Conservation (phyloP, 331 rosid genomes). For the Malus hybrid region DNA sequence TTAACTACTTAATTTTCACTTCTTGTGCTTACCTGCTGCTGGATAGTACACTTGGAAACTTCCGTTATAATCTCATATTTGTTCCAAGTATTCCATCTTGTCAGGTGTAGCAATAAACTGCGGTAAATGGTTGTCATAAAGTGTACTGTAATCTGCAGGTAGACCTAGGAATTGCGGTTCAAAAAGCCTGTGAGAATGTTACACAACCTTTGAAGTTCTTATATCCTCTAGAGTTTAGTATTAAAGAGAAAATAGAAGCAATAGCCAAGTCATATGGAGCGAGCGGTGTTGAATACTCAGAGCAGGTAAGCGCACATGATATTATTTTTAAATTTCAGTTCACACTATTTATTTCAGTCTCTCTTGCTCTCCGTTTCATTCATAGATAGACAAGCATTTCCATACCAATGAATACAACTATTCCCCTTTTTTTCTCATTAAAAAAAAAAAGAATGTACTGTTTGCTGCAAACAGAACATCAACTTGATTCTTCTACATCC, state of each 20-base stretch:
- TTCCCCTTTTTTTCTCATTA: neutral
- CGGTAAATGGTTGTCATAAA: neutral
- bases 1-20: neutral
- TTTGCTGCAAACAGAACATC: neutral
- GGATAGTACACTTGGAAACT: neutral
- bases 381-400: neutral
- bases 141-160: conserved; percentile 49
- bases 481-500: neutral
- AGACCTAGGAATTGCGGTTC: conserved; percentile 87
- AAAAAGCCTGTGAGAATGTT: conserved; percentile 78
- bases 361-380: neutral
- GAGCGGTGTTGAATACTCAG: conserved; percentile 74
- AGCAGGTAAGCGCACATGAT: conserved; percentile 50
- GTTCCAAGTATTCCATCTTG: neutral
- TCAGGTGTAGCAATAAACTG: neutral
- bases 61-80: neutral
- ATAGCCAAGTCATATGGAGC: conserved; percentile 97
- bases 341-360: neutral
- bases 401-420: neutral
- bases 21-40: neutral
- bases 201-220: conserved; percentile 67
- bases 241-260: conserved; percentile 87
- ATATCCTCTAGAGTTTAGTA: conserved; percentile 65
- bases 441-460: neutral
- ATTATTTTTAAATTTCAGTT: neutral